These are phyloP conservation scores for Puccinia hordei DNA, from an alignment of 1,284 basidiomycete genomes.

Conservation along the genomic window DNA sequence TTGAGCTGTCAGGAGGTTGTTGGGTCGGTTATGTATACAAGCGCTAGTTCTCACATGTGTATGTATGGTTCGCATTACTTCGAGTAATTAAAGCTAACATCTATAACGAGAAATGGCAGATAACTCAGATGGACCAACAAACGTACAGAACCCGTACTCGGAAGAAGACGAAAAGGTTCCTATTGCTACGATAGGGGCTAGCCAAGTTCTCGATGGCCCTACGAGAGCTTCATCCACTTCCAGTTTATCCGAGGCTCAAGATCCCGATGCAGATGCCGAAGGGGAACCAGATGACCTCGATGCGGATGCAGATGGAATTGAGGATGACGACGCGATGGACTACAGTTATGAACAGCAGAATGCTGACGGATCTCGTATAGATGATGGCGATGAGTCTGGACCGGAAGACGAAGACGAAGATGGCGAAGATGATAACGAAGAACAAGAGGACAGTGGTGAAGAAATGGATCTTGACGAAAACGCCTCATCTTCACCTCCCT, in stretches of 20 bases:
- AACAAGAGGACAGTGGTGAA: slow-evolving; percentile 35
- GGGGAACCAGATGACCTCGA: slow-evolving; percentile 44
- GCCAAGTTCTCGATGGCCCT: neutral
- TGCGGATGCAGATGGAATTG: slow-evolving; percentile 43
- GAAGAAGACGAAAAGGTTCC: slow-evolving; percentile 8
- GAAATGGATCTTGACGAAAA: slow-evolving; percentile 49
- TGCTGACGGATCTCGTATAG: slow-evolving; percentile 5
- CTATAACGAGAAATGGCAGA: neutral
- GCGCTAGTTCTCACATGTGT: too few species aligned
- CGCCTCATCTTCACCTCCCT: slow-evolving; percentile 23
- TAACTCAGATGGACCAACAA: neutral
- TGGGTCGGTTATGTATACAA: too few species aligned
- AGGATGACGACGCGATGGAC: slow-evolving; percentile 42
- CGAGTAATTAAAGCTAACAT: too few species aligned
- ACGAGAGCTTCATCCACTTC: slow-evolving; percentile 32
- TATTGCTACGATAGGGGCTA: neutral
- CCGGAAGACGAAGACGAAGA: slow-evolving; percentile 32
- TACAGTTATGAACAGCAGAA: slow-evolving; percentile 10
- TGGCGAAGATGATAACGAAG: slow-evolving; percentile 15
- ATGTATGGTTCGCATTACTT: too few species aligned
- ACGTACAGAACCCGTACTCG: slow-evolving; percentile 4
- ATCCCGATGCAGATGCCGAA: slow-evolving; percentile 48
- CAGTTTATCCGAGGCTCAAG: slow-evolving; percentile 31
- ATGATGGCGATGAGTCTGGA: slow-evolving; percentile 23
- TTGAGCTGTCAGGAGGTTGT: too few species aligned